A percentile compares a stretch with the other conserved stretches of the same genome.
These are phyloP conservation scores for Quercus rubra DNA, from an alignment of 306 rosid species.

Conservation along the genomic window DNA sequence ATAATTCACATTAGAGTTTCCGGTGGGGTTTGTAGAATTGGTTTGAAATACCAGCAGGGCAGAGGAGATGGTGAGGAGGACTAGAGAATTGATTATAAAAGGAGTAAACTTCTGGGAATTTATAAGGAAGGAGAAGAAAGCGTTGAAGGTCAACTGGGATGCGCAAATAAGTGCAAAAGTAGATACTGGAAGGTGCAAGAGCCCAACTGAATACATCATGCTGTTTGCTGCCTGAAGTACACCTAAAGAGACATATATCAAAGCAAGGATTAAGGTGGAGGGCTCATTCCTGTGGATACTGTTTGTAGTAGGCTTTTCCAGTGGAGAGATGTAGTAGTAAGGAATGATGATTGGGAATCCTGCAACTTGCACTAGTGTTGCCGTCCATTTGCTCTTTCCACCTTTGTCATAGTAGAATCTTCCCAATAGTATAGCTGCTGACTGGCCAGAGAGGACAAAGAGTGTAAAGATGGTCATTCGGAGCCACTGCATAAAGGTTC, in stretches of 20 bases:
- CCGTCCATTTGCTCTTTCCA: constrained; percentile 49
- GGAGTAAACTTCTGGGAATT: constrained; percentile 37
- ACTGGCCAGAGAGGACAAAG: constrained; percentile 19
- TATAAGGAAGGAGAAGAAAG: constrained; percentile 44
- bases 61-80: constrained; percentile 42
- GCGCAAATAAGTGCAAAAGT: constrained; percentile 40
- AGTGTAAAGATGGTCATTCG: neutral
- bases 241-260: constrained; percentile 1
- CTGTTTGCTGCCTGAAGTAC: constrained; percentile 11
- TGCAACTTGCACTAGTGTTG: constrained; percentile 24
- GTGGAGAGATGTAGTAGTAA: constrained; percentile 17
- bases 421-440: constrained; percentile 37
- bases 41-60: constrained; percentile 34
- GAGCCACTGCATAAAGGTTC: neutral
- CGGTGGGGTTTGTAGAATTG: neutral
- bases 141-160: constrained; percentile 43
- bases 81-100: constrained; percentile 35
- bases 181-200: constrained; percentile 43
- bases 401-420: constrained; percentile 43
- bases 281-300: neutral
- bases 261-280: neutral
- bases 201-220: constrained; percentile 35
- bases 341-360: constrained; percentile 43
- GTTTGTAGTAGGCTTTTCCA: neutral
- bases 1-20: constrained; percentile 4